Conservation (phyloP, 306 rosid genomes). For the Fagus sylvatica region DNA sequence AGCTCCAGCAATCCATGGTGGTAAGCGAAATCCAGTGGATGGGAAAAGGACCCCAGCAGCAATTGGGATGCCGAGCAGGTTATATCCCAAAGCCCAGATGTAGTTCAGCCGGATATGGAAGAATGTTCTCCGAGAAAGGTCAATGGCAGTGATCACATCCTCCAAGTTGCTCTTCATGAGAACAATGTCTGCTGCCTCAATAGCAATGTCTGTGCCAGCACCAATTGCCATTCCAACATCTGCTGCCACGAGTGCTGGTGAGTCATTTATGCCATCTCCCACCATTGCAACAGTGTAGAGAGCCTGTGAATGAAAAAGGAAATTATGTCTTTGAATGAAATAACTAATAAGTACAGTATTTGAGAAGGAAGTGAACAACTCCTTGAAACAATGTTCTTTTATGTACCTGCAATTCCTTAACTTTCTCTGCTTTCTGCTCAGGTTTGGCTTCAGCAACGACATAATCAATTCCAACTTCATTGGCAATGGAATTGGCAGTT, state of each 20-base stretch:
- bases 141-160: slow-evolving; percentile 75
- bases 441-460: slow-evolving; percentile 82
- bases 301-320: slow-evolving; percentile 31
- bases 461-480: slow-evolving; percentile 68
- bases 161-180: slow-evolving; percentile 81
- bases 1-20: slow-evolving; percentile 96
- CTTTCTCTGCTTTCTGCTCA: slow-evolving; percentile 58
- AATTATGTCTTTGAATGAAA: neutral
- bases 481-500: slow-evolving; percentile 81
- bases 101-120: slow-evolving; percentile 67
- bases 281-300: slow-evolving; percentile 72
- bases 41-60: slow-evolving; percentile 75
- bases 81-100: slow-evolving; percentile 80
- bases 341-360: neutral
- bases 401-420: slow-evolving; percentile 71
- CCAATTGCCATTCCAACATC: slow-evolving; percentile 91
- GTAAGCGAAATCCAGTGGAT: slow-evolving; percentile 57
- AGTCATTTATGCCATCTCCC: slow-evolving; percentile 88
- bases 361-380: neutral
- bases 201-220: slow-evolving; percentile 88
- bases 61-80: slow-evolving; percentile 72
- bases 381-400: slow-evolving; percentile 5
- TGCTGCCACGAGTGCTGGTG: slow-evolving; percentile 81
- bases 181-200: slow-evolving; percentile 91
- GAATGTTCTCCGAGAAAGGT: slow-evolving; percentile 70